Evolutionary conservation across 2,329 filamentous ascomycete genomes (phyloP).

Genomic region (Penicillium sp.): DNA sequence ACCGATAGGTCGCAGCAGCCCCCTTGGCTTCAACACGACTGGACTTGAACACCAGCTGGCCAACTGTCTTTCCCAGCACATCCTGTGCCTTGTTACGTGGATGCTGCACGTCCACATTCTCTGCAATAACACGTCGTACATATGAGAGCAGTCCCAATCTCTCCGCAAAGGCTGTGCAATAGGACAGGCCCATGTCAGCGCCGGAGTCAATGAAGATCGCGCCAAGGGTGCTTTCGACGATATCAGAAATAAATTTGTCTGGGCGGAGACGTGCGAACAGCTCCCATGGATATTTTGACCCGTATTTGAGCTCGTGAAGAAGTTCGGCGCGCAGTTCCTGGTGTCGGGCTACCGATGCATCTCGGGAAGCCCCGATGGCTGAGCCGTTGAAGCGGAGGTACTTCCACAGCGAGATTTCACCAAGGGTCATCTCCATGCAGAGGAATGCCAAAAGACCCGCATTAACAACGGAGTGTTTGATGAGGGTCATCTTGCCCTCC

Average conservation of each 20-base stretch:
- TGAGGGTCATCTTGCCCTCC: slow-evolving; percentile 70
- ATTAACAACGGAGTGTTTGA: slow-evolving; percentile 78
- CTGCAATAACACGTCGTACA: slow-evolving; percentile 62
- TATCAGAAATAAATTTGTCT: slow-evolving; percentile 80
- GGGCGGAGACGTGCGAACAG: slow-evolving; percentile 66
- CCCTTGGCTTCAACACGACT: slow-evolving; percentile 20
- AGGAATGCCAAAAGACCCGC: slow-evolving; percentile 78
- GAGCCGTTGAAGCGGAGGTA: slow-evolving; percentile 61
- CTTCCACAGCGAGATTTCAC: slow-evolving; percentile 63
- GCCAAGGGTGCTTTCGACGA: slow-evolving; percentile 79
- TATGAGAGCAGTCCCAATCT: slow-evolving; percentile 67
- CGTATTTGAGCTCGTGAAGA: slow-evolving; percentile 53
- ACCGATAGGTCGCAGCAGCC: slow-evolving; percentile 27
- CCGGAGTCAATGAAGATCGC: slow-evolving; percentile 80
- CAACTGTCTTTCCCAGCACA: slow-evolving; percentile 48
- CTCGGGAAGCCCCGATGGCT: slow-evolving; percentile 21
- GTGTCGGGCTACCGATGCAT: slow-evolving; percentile 45
- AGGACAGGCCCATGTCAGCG: slow-evolving; percentile 56
- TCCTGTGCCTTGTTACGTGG: slow-evolving; percentile 71
- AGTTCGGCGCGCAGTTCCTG: slow-evolving; percentile 57
- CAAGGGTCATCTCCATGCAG: slow-evolving; percentile 58
- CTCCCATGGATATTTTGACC: slow-evolving; percentile 73
- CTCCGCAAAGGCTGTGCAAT: slow-evolving; percentile 64
- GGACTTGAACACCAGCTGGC: slow-evolving; percentile 20
- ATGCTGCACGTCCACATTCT: slow-evolving; percentile 60